Percentiles rank a stretch among this genome's conserved stretches.
Evolutionary conservation across 2,329 filamentous ascomycete genomes (phyloP).

Genomic region (Beauveria sp.): DNA sequence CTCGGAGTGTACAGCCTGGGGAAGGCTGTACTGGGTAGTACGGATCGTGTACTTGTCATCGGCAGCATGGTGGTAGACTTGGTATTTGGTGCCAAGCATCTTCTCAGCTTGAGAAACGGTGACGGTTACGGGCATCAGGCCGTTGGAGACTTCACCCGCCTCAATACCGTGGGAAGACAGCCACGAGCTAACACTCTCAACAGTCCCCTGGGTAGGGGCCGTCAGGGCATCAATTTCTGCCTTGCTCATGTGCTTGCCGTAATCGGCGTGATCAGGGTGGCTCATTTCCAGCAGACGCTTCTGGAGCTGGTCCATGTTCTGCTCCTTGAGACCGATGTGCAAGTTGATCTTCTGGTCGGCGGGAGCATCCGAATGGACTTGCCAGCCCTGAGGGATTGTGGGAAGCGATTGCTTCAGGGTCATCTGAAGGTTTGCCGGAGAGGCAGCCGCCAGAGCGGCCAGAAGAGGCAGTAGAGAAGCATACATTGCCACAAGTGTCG

Average conservation of each 20-base stretch:
- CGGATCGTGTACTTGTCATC: conserved; percentile 6
- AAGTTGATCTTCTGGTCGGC: conserved; percentile 7
- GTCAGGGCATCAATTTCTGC: conserved; percentile 10
- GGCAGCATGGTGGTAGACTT: conserved; percentile 4
- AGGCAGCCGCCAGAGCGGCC: conserved; percentile 10
- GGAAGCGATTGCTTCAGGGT: conserved; percentile 10
- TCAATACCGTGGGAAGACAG: conserved; percentile 9
- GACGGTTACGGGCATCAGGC: not conserved
- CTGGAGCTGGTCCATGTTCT: conserved; percentile 10
- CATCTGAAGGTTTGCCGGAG: conserved; percentile 6
- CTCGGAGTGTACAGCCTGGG: not conserved
- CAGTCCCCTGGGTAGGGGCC: conserved; percentile 1
- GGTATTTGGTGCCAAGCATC: conserved; percentile 9
- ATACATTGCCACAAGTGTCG: not conserved
- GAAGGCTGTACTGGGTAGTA: conserved; percentile 10
- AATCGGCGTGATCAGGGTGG: conserved; percentile 6
- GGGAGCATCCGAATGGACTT: conserved; percentile 7
- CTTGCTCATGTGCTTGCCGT: conserved; percentile 13
- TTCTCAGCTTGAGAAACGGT: conserved; percentile 8
- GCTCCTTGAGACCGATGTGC: conserved; percentile 11
- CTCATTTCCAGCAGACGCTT: conserved; percentile 7
- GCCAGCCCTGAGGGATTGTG: conserved; percentile 6
- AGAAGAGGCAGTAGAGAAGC: conserved; percentile 8
- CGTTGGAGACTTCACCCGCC: conserved; percentile 3
- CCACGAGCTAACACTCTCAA: conserved; percentile 4